These are phyloP conservation scores for Stevia rebaudiana DNA, from an alignment of 140 eudicot species.

Conservation along the genomic window DNA sequence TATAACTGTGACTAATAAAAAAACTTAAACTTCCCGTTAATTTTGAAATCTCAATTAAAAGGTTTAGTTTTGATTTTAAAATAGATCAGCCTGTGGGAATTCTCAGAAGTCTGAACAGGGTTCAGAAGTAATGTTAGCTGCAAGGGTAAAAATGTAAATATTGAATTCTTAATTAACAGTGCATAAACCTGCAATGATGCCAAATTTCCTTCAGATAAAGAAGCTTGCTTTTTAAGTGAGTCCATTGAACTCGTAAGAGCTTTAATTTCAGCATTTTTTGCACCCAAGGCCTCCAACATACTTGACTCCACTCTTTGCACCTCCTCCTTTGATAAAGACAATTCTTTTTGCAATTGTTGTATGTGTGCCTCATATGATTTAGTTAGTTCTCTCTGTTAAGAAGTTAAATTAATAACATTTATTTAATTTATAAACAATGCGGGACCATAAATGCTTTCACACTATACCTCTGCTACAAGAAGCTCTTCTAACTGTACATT, in stretches of 20 bases:
- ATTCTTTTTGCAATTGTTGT: constrained; percentile 77
- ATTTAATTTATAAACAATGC: constrained; percentile 1
- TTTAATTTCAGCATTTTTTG: constrained; percentile 95
- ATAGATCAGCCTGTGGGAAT: background rate
- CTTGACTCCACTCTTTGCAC: constrained; percentile 71
- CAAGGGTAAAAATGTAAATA: constrained; percentile 28
- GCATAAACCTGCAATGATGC: constrained; percentile 78
- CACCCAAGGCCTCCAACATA: constrained; percentile 89
- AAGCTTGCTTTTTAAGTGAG: constrained; percentile 80
- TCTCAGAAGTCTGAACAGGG: background rate
- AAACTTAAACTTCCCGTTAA: background rate
- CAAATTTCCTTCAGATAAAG: constrained; percentile 89
- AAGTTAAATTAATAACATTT: constrained; percentile 18
- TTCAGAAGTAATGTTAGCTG: constrained; percentile 7
- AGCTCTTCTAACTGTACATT: constrained; percentile 97
- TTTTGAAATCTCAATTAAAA: background rate
- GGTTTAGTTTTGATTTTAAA: background rate
- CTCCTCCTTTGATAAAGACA: constrained; percentile 68
- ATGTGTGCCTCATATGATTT: constrained; percentile 79
- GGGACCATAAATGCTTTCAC: constrained; percentile 10
- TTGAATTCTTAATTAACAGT: constrained; percentile 28
- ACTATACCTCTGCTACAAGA: constrained; percentile 77
- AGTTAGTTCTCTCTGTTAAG: constrained; percentile 81
- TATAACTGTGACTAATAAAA: background rate
- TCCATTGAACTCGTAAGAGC: constrained; percentile 82